A percentile compares a stretch with the other conserved stretches of the same genome.
phyloP scores from a whole-genome alignment of 2,329 filamentous ascomycete genomes.

The Cercospora janseana region DNA sequence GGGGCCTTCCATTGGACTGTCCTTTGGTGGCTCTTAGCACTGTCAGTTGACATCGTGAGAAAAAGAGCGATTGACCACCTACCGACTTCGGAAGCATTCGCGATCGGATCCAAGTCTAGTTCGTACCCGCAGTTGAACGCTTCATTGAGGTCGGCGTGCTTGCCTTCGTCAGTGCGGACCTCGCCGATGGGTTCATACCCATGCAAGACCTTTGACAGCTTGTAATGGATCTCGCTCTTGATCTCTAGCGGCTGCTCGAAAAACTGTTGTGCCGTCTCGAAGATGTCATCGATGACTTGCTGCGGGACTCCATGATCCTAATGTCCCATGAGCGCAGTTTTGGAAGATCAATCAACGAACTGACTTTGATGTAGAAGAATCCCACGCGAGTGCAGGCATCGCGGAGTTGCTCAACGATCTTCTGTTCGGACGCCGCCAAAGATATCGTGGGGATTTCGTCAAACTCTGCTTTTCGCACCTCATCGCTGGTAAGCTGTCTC shows the following conservation, averaged over 20 bases:
- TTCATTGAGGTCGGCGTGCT: slow-evolving; percentile 52
- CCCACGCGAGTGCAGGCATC: slow-evolving; percentile 29
- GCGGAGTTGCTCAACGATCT: slow-evolving; percentile 22
- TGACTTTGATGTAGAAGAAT: slow-evolving; percentile 30
- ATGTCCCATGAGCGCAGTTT: slow-evolving; percentile 45
- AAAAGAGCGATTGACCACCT: background rate
- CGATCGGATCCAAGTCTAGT: slow-evolving; percentile 21
- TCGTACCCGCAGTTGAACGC: slow-evolving; percentile 32
- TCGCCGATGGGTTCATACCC: slow-evolving; percentile 67
- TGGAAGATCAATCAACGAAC: background rate
- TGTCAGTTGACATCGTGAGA: background rate
- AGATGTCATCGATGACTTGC: slow-evolving; percentile 20
- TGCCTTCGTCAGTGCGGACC: slow-evolving; percentile 61
- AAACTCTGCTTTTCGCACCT: slow-evolving; percentile 27
- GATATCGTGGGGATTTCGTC: slow-evolving; percentile 29
- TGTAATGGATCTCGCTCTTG: slow-evolving; percentile 63
- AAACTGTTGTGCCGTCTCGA: slow-evolving; percentile 34
- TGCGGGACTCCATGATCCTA: slow-evolving; percentile 70
- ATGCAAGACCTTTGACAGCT: slow-evolving; percentile 64
- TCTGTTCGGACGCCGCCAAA: slow-evolving; percentile 18
- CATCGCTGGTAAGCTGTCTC: slow-evolving; percentile 24
- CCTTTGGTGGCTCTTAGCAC: slow-evolving; percentile 4
- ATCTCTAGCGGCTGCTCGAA: slow-evolving; percentile 29
- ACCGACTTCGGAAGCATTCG: slow-evolving; percentile 3
- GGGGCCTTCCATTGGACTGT: slow-evolving; percentile 23